Percentiles rank a stretch among this genome's conserved stretches.
These are phyloP conservation scores for Aspergillus affinis DNA, from an alignment of 495 filamentous ascomycete genomes.

Conservation along the genomic window DNA sequence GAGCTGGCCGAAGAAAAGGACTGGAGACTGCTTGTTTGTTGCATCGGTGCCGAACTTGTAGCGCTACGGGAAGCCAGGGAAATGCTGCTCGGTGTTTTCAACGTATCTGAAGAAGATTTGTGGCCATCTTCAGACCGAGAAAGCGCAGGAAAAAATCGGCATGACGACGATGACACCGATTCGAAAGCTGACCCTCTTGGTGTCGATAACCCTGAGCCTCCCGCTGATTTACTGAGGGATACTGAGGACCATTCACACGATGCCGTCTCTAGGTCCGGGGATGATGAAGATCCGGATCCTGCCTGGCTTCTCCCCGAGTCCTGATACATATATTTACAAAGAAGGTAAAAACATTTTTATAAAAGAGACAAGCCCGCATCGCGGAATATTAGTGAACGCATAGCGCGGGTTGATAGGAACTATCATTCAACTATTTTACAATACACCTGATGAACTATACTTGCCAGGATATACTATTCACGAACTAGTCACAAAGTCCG, in stretches of 20 bases:
- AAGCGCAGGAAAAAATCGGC: conserved; percentile 1
- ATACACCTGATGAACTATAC: no score
- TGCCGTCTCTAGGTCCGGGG: conserved; percentile 34
- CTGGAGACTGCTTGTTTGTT: conserved; percentile 88
- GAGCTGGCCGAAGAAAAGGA: conserved; percentile 49
- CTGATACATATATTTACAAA: conserved; percentile 2
- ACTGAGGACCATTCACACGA: conserved; percentile 24
- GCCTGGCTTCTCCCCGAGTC: conserved; percentile 45
- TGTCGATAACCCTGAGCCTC: conserved; percentile 38
- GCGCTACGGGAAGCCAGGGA: conserved; percentile 70
- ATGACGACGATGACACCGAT: conserved; percentile 7
- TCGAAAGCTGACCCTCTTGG: conserved; percentile 22
- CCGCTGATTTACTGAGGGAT: conserved; percentile 42
- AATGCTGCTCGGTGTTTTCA: conserved; percentile 59
- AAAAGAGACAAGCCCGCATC: neutral
- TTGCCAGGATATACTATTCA: no score
- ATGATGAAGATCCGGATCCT: conserved; percentile 49
- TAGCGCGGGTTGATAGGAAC: neutral
- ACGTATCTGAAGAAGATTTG: conserved; percentile 26
- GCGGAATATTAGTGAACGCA: neutral
- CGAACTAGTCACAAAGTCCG: no score
- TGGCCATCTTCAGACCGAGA: conserved; percentile 15
- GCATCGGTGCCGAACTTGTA: conserved; percentile 84
- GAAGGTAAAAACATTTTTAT: neutral
- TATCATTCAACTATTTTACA: neutral